Base-by-base conservation (phyloP, 1,139 yeast genomes). In the Pneumocystis jirovecii region DNA sequence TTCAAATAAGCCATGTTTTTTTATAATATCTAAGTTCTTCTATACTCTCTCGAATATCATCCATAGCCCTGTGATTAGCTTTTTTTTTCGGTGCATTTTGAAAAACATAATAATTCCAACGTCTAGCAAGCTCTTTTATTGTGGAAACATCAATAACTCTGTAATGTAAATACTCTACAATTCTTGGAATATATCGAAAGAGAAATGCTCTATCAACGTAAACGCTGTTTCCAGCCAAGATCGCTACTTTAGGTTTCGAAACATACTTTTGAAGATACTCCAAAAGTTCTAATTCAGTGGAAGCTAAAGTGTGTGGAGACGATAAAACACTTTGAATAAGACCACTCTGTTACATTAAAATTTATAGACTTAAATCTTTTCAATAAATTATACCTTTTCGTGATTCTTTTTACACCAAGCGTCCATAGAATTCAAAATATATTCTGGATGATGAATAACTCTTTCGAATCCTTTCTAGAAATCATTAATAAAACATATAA, bases 151-250 rank as follows among this genome's bases (percentile, higher is more conserved):
- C 99, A 57, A 95, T 81, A 64, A 91, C 80, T 64, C 99, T 80
- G 74, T 95, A 93, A 64, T 68, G 70, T 69, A 93, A 78, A 72
- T 83, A 85, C 39, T 86, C 85, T 31, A 85, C 75, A 6, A 89
- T 85, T 63, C 79, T 74, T 0, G 97, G 97, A 76, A 93, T 85
- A 71, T 93, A 96, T 64, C 83, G 80, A 73, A 84, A 78, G 87
- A 95, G 82, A 76, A 93, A 95, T 66, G 87, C 80, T 68, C 90
- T 82, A 74, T 95, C 99, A 85, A 89, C 87, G 74, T 95, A 97
- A 35, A 95, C 84, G 0, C 96, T 82, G 72, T 91, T 93, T 0
- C 99, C 99, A 0, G 96, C 96, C 68, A 95, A 76, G 0, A 93
- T 76, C 0, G 88, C 96, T 3, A 74, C 73, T 21, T 78, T 76